A percentile compares a stretch with the other conserved stretches of the same genome.
Conservation (phyloP, 1,139 yeast species). For the Diutina siamensis region DNA sequence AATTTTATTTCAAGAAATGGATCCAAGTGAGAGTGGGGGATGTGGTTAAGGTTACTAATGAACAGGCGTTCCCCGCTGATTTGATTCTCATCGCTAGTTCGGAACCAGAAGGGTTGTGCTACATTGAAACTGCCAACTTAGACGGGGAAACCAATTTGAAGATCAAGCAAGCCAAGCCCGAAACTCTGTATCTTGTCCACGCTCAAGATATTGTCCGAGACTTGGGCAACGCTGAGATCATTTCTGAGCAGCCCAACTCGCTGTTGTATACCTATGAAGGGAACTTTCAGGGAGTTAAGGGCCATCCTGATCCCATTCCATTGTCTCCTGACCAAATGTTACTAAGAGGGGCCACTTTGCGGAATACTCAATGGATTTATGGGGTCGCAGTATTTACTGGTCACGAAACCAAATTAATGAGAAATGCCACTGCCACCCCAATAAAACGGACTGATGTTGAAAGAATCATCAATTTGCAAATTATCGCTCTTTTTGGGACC, state of each 20-base stretch:
- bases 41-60: slow-evolving; percentile 71
- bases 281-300: slow-evolving; percentile 47
- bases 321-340: slow-evolving; percentile 84
- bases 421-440: slow-evolving; percentile 98
- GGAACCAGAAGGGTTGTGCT: slow-evolving; percentile 96
- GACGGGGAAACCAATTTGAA: slow-evolving; percentile 97
- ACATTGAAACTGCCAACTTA: slow-evolving; percentile 91
- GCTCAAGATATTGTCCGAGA: slow-evolving; percentile 45
- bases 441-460: slow-evolving; percentile 96
- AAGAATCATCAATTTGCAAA: slow-evolving; percentile 86
- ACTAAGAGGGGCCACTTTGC: slow-evolving; percentile 86
- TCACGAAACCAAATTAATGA: slow-evolving; percentile 95
- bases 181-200: slow-evolving; percentile 64
- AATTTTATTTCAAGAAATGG: slow-evolving; percentile 66
- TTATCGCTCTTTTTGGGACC: slow-evolving; percentile 74
- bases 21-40: slow-evolving; percentile 86
- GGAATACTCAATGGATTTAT: slow-evolving; percentile 93
- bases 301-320: slow-evolving; percentile 40
- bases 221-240: slow-evolving; percentile 28
- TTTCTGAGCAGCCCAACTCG: slow-evolving; percentile 90
- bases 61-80: slow-evolving; percentile 94
- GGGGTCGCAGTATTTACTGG: slow-evolving; percentile 95
- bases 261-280: slow-evolving; percentile 94
- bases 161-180: slow-evolving; percentile 77
- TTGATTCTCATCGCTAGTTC: slow-evolving; percentile 75